A percentile compares a stretch with the other conserved stretches of the same genome.
Evolutionary conservation across 1,139 yeast genomes (phyloP).

Genomic region (Sugiyamaella xylanicola): DNA sequence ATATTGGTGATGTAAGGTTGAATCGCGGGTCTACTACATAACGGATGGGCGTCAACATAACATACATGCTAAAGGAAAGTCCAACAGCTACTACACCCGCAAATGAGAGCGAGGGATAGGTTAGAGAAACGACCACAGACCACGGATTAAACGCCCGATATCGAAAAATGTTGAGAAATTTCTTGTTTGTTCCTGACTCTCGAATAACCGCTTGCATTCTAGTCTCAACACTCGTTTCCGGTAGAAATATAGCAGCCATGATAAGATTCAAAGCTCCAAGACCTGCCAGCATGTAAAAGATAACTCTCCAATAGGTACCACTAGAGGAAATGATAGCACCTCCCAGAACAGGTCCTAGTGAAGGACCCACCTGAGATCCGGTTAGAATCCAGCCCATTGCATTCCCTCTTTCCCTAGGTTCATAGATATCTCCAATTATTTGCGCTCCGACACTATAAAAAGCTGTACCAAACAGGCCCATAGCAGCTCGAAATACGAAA

Average conservation of each 20-base stretch:
- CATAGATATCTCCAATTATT: slow-evolving; percentile 73
- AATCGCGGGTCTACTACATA: slow-evolving; percentile 58
- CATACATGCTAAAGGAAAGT: slow-evolving; percentile 52
- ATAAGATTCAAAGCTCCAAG: slow-evolving; percentile 57
- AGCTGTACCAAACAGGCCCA: slow-evolving; percentile 56
- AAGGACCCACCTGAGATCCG: slow-evolving; percentile 79
- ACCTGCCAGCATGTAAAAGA: slow-evolving; percentile 52
- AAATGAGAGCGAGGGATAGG: slow-evolving; percentile 47
- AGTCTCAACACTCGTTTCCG: slow-evolving; percentile 60
- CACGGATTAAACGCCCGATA: slow-evolving; percentile 51
- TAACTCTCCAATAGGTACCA: slow-evolving; percentile 50
- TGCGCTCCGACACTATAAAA: slow-evolving; percentile 83
- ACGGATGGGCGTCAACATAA: slow-evolving; percentile 56
- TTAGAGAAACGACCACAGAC: slow-evolving; percentile 46
- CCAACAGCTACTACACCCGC: slow-evolving; percentile 50
- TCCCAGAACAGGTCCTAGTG: slow-evolving; percentile 78
- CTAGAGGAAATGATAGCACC: slow-evolving; percentile 67
- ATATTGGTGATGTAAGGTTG: slow-evolving; percentile 49
- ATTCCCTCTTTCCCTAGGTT: slow-evolving; percentile 66
- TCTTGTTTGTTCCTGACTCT: slow-evolving; percentile 44
- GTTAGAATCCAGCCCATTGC: slow-evolving; percentile 79
- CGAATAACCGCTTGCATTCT: slow-evolving; percentile 43
- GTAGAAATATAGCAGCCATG: slow-evolving; percentile 57
- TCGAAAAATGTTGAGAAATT: slow-evolving; percentile 48
- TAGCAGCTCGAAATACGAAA: slow-evolving; percentile 49